phyloP scores from a whole-genome alignment of 331 rosid species.

The Quercus tomentella region DNA sequence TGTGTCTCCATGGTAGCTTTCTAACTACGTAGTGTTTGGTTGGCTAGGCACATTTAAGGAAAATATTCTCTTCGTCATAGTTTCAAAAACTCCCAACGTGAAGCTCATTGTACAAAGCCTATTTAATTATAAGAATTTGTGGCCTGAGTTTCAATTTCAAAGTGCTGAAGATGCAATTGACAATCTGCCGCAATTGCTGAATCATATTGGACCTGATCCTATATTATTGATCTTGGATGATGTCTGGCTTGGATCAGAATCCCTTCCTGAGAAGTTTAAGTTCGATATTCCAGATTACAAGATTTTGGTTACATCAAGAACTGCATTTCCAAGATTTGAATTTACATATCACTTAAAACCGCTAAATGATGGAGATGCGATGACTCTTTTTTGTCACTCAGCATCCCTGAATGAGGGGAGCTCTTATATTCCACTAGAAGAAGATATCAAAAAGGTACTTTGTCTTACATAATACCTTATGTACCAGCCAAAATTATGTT shows the following conservation, averaged over 20 bases:
- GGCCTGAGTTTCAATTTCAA: slow-evolving; percentile 33
- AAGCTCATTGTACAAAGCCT: slow-evolving; percentile 36
- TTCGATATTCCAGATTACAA: slow-evolving; percentile 32
- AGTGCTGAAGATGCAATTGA: slow-evolving; percentile 35
- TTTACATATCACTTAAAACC: slow-evolving; percentile 24
- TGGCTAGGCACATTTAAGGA: slow-evolving; percentile 33
- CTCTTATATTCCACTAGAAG: slow-evolving; percentile 22
- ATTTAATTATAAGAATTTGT: slow-evolving; percentile 27
- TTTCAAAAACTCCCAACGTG: slow-evolving; percentile 47
- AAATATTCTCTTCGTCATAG: slow-evolving; percentile 52
- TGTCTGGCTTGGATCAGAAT: slow-evolving; percentile 53
- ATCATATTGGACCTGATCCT: slow-evolving; percentile 31
- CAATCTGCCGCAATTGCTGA: slow-evolving; percentile 29
- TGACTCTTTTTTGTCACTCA: slow-evolving; percentile 40
- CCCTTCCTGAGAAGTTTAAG: slow-evolving; percentile 36
- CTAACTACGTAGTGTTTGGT: not conserved
- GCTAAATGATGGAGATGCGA: slow-evolving; percentile 35
- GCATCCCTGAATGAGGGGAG: not conserved
- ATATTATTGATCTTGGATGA: slow-evolving; percentile 63
- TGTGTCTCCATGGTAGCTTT: not conserved
- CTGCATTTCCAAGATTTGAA: slow-evolving; percentile 40
- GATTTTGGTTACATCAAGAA: slow-evolving; percentile 76
- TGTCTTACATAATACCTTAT: not conserved
- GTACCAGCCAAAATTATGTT: too few relatives aligned
- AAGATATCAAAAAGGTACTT: slow-evolving; percentile 37